Evolutionary conservation across 352 stramenopile genomes (phyloP), one percentile per base, ranked within the genome.

Genomic region (Globisporangium rhizosaccharum): DNA sequence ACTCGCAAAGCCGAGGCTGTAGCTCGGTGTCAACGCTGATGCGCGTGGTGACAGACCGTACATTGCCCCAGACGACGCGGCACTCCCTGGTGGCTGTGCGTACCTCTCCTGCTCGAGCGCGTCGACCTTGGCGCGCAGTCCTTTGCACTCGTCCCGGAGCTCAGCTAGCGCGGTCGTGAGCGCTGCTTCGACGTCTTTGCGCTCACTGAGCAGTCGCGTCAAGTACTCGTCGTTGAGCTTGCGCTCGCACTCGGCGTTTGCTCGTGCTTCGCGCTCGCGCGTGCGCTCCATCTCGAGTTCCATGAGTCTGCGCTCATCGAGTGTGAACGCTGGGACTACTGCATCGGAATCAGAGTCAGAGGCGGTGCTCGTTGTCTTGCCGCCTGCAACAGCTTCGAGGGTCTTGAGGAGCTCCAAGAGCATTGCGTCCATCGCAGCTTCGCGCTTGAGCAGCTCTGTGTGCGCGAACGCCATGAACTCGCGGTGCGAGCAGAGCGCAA

Each of bases 401-500:
- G 71, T 69, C 1, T 62, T 55, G 25, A 70, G 59, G 23, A 85
- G 52, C 26, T 60, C 57, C 8, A 61, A 9, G 0, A 87, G 47
- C 17, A 60, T 56, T 15, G 60, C 52, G 12, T 76, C 59, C 28
- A 63, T 59, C 10, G 57, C 56, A 23, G 73, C 59, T 50, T 71
- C 64, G 15, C 69, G 70, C 25, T 57, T 50, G 12, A 77, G 46
- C 36, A 90, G 52, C 50, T 73, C 65, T 39, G 70, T 18, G 39
- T 79, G 56, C 6, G 77, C 66, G 14, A 70, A 72, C 12, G 63
- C 66, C 66, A 81, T 83, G 53, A 85, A 82, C 51, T 85, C 80
- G 25, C 77, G 80, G 26, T 90, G 79, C 3, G 74, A 71, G 15
- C 76, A 71, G 26, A 87, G 58, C 7, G 75, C 75, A 6, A 79